These are phyloP conservation scores for Nitzschia palea DNA, from an alignment of 108 stramenopile species.

Conservation along the genomic window DNA sequence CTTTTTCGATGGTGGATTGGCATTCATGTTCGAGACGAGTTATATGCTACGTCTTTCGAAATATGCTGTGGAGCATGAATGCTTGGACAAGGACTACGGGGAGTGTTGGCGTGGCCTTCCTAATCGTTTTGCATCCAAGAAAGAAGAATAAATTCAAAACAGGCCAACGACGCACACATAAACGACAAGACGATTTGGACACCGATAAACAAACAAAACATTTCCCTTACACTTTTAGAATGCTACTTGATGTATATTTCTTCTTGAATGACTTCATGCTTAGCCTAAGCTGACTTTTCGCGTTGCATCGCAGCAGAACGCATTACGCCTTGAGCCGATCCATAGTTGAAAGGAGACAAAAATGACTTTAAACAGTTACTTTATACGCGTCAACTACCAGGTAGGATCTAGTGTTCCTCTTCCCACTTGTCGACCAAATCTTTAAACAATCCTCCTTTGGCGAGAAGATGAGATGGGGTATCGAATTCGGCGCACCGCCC, in stretches of 20 bases:
- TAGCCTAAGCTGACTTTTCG: too few species aligned
- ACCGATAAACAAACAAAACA: too few species aligned
- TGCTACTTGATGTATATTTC: too few species aligned
- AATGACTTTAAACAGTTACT: too few species aligned
- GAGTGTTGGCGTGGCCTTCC: constrained; percentile 30
- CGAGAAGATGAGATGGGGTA: constrained; percentile 51
- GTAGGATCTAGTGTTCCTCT: constrained; percentile 1
- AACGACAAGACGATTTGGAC: background rate
- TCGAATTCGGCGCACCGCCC: constrained; percentile 81
- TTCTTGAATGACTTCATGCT: too few species aligned
- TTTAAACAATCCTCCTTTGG: constrained; percentile 34
- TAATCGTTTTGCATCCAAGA: constrained; percentile 9
- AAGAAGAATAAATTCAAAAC: constrained; percentile 6
- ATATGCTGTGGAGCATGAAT: constrained; percentile 50
- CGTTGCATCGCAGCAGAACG: too few species aligned
- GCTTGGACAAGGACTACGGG: constrained; percentile 23
- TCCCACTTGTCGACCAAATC: constrained; percentile 24
- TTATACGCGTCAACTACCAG: too few species aligned
- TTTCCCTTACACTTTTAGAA: too few species aligned
- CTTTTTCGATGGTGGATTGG: constrained; percentile 82
- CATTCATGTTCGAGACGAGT: constrained; percentile 96
- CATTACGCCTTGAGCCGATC: too few species aligned
- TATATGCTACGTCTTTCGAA: constrained; percentile 59
- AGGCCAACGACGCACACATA: background rate
- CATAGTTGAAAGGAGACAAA: too few species aligned